These are phyloP conservation scores for Yueomyces sp. DNA, from an alignment of 805 yeast species.

Conservation along the genomic window DNA sequence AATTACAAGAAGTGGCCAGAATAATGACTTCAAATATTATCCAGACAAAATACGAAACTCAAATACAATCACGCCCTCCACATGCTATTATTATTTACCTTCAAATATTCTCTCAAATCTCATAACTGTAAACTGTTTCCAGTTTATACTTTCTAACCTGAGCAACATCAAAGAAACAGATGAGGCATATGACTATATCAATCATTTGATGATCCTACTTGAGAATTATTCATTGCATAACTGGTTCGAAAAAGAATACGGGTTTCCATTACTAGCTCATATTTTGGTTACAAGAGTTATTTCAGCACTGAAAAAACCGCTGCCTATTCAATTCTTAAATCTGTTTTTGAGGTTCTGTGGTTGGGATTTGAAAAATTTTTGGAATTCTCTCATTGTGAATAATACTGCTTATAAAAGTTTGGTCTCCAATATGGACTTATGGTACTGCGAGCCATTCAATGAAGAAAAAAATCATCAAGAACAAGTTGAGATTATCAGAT, in stretches of 20 bases:
- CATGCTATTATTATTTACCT: constrained; percentile 8
- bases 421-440: constrained; percentile 50
- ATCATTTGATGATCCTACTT: constrained; percentile 11
- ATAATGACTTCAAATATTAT: too few species aligned
- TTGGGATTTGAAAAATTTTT: constrained; percentile 35
- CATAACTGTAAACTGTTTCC: constrained; percentile 8
- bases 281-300: constrained; percentile 6
- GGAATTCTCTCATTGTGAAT: constrained; percentile 44
- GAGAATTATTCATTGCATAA: constrained; percentile 5
- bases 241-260: constrained; percentile 11
- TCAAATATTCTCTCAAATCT: constrained; percentile 9
- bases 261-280: constrained; percentile 12
- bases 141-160: constrained; percentile 7
- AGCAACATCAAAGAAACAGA: constrained; percentile 5
- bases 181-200: constrained; percentile 5
- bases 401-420: constrained; percentile 42
- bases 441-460: constrained; percentile 26
- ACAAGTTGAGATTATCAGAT: constrained; percentile 32
- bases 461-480: constrained; percentile 1
- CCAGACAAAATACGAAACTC: too few species aligned
- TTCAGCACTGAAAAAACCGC: constrained; percentile 10
- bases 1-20: not conserved
- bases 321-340: constrained; percentile 34
- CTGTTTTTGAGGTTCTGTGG: constrained; percentile 42
- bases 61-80: constrained; percentile 1